Base-by-base conservation (phyloP, 495 filamentous ascomycete genomes). In the Aspergillus conjunctus region DNA sequence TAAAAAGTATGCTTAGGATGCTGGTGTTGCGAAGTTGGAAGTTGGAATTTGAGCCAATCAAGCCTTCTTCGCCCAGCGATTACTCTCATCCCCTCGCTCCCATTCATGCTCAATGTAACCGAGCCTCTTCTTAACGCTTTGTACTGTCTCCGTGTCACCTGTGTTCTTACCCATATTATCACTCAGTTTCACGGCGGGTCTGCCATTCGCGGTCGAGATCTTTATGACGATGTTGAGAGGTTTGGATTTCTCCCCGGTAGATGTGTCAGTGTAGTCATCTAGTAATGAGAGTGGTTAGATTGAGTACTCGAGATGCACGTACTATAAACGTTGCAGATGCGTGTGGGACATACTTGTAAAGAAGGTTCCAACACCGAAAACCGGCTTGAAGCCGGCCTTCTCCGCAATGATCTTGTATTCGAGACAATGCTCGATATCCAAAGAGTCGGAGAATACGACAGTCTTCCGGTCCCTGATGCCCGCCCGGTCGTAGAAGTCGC, bases 141-240 rank as follows among this genome's bases (percentile, higher is more conserved):
- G 81, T 3, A 98, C 89, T 10, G 87, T 92, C 31, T 77, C 80
- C 66, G 83, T 82, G 65, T 97, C 91, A 12, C 94, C 94, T 0
- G 92, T 98, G 62, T 98, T 98, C 81, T 98, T 98, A 44, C 92
- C 92, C 66, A 91, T 83, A 69, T 98, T 97, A 70, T 98, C 94
- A 64, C 93, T 97, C 60, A 98, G 91, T 80, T 98, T 98, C 66
- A 98, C 83, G 0, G 93, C 92, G 0, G 88, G 86, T n/a, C 85
- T 83, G 8, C 93, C 93, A 20, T 78, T 85, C 0, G 92, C 94
- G 12, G 90, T 90, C 54, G 88, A 86, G 49, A 98, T 82, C 76
- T 98, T 98, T 77, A 98, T 96, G 63, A 98, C 94, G 63, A 98
- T 98, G 64, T 98, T 98, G 17, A 98, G 81, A 0, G 94, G 94